These are phyloP conservation scores for Trypanosoma vivax DNA, from an alignment of 208 protist species.

Conservation along the genomic window DNA sequence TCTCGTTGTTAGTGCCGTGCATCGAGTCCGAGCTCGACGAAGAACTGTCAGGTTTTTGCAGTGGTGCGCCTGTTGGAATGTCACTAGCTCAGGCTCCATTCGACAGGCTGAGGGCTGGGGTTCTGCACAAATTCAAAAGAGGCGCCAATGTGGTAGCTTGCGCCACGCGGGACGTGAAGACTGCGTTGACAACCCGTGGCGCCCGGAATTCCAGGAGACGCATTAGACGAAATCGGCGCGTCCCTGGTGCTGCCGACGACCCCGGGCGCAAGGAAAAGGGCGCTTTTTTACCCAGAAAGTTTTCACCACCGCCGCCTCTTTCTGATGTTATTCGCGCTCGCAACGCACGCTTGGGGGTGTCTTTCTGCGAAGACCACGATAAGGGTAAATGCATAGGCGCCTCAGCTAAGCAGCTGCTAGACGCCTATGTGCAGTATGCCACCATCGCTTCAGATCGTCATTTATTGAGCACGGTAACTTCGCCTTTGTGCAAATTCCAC, in stretches of 20 bases:
- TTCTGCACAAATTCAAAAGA: conserved; percentile 4
- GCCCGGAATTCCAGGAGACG: no score
- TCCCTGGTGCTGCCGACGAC: no score
- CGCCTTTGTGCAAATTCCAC: neutral
- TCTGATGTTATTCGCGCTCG: no score
- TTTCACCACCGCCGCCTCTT: no score
- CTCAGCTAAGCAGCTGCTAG: conserved; percentile 9
- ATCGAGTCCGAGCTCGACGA: neutral
- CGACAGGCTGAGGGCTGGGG: neutral
- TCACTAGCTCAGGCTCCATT: neutral
- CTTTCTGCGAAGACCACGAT: no score
- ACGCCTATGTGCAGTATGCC: conserved; percentile 21
- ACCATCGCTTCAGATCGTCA: neutral
- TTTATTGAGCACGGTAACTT: neutral
- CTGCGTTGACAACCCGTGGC: no score
- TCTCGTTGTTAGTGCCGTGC: conserved; percentile 12
- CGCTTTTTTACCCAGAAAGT: no score
- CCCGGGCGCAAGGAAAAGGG: no score
- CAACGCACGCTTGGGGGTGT: no score
- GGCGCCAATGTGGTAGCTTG: neutral
- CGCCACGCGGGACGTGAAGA: neutral
- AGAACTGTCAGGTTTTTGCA: neutral
- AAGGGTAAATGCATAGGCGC: neutral
- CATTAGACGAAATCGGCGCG: no score
- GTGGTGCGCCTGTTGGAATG: neutral